phyloP scores from a whole-genome alignment of 1,139 yeast genomes.

The Magnusiomyces paraingens region DNA sequence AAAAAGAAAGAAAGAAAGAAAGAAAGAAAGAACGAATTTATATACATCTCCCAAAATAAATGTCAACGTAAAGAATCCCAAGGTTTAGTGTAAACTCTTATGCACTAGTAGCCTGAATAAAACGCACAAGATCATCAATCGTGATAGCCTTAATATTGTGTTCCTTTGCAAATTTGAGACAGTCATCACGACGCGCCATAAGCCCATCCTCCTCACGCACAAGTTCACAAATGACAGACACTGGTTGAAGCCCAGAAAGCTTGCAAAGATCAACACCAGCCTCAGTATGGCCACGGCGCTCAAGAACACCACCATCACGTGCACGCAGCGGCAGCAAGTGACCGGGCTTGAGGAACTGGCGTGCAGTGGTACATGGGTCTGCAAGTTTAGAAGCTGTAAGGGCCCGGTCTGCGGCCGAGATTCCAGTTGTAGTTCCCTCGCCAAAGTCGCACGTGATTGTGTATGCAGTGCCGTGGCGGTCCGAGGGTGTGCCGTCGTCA shows the following conservation, averaged over 20 bases:
- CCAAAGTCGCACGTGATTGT: slow-evolving; percentile 83
- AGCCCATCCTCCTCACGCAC: slow-evolving; percentile 90
- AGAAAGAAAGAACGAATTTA: too few species aligned
- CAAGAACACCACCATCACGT: slow-evolving; percentile 70
- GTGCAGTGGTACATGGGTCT: slow-evolving; percentile 47
- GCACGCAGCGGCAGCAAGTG: slow-evolving; percentile 92
- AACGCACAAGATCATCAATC: slow-evolving; percentile 66
- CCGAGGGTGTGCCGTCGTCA: slow-evolving; percentile 38
- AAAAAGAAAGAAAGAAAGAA: too few species aligned
- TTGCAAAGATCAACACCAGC: slow-evolving; percentile 87
- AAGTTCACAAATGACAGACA: slow-evolving; percentile 88
- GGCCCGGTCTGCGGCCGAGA: slow-evolving; percentile 91
- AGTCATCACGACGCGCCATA: slow-evolving; percentile 92
- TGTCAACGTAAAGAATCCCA: too few species aligned
- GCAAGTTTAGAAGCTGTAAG: slow-evolving; percentile 73
- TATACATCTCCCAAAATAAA: too few species aligned
- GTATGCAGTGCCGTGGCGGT: slow-evolving; percentile 95
- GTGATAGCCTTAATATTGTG: slow-evolving; percentile 68
- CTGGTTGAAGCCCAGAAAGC: slow-evolving; percentile 74
- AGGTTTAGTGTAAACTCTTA: background rate
- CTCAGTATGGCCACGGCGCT: slow-evolving; percentile 96
- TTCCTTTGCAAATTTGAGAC: slow-evolving; percentile 59
- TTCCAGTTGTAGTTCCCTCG: slow-evolving; percentile 92
- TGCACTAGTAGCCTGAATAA: slow-evolving; percentile 32
- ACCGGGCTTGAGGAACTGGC: slow-evolving; percentile 83